Evolutionary conservation across 495 filamentous ascomycete genomes (phyloP).

Genomic region (Tuber aestivum): DNA sequence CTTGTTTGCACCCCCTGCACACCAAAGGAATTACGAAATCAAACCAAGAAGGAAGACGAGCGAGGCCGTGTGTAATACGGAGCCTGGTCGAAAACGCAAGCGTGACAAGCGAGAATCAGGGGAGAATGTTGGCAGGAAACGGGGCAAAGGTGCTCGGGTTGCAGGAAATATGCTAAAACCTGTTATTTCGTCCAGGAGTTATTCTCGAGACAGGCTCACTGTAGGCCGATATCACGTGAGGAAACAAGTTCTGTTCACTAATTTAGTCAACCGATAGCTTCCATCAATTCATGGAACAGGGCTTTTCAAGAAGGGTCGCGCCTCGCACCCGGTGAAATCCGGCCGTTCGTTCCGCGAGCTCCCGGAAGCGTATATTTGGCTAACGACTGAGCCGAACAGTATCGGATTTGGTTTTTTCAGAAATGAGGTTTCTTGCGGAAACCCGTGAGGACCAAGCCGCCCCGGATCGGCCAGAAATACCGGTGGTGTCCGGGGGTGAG

Average conservation of each 20-base stretch:
- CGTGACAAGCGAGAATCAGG: background rate
- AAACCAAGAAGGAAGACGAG: background rate
- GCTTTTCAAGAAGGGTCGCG: background rate
- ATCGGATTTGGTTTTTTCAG: conserved; percentile 1
- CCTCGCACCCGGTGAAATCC: background rate
- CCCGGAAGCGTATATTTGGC: background rate
- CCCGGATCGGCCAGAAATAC: background rate
- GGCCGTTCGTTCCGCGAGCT: background rate
- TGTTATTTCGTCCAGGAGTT: background rate
- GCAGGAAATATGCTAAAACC: background rate
- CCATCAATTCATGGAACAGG: background rate
- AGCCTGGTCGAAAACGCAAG: background rate
- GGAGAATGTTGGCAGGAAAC: background rate
- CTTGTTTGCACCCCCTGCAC: background rate
- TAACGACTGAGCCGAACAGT: background rate
- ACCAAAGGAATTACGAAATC: background rate
- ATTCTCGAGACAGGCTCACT: background rate
- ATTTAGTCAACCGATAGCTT: background rate
- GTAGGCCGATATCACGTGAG: background rate
- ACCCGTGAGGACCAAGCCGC: background rate
- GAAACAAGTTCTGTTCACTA: background rate
- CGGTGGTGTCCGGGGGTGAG: background rate
- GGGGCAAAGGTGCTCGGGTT: background rate
- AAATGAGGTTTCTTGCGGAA: background rate
- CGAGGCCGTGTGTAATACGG: background rate